Conservation (phyloP, 225 moss, liverwort and hornwort species). For the Sphagnum contortum region DNA sequence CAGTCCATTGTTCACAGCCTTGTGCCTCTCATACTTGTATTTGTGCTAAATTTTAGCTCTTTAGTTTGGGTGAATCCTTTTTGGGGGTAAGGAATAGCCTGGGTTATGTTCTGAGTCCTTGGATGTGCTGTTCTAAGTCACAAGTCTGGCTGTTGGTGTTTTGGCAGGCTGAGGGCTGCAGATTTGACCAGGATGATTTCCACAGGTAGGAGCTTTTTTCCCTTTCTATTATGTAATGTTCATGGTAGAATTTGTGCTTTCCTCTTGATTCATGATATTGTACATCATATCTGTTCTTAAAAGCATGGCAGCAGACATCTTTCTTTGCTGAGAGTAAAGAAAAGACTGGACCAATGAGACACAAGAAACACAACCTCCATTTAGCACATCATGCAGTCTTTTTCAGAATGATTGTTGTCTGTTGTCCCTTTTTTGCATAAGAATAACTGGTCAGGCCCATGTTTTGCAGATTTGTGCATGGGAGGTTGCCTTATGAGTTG, state of each 20-base stretch:
- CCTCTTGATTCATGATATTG: neutral
- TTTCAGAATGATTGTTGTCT: neutral
- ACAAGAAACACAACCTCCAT: neutral
- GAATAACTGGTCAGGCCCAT: no score
- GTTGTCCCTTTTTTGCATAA: no score
- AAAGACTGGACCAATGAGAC: neutral
- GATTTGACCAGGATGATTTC: conserved; percentile 47
- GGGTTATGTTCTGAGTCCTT: no score
- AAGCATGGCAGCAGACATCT: no score
- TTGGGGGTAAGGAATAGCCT: no score
- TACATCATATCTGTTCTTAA: neutral
- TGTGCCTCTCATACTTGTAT: no score
- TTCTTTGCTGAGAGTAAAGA: no score
- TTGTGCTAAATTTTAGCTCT: no score
- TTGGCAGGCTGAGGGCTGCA: conserved; percentile 22
- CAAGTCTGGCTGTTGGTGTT: no score
- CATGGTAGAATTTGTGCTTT: neutral
- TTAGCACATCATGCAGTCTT: neutral
- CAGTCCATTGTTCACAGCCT: no score
- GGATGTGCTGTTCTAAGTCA: no score
- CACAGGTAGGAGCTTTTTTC: conserved; percentile 22
- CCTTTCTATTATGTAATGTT: neutral
- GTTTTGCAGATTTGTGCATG: conserved; percentile 31
- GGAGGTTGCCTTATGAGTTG: conserved; percentile 46
- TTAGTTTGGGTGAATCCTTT: no score